Evolutionary conservation across 768 basidiomycete species (phyloP), one percentile per base, ranked within the genome.

Genomic region (Lentinula raphanica): DNA sequence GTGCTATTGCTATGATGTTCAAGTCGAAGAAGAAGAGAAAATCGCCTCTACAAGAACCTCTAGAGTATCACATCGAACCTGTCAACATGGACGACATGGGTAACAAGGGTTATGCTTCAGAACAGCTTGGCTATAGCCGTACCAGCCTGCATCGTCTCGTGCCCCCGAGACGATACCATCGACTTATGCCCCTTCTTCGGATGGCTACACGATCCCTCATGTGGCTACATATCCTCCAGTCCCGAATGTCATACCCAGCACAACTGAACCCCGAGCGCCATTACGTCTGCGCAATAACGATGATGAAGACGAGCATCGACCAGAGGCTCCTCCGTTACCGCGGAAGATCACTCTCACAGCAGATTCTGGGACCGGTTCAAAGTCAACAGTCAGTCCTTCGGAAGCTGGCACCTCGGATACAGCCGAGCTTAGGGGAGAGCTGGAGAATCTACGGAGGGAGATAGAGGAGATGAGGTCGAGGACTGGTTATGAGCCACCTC

Each of bases 401-500:
- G 54, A 56, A 46, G 29, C 45, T 56, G 23, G 25, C 1, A n/a
- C 31, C 8, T 50, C 54, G 25, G 58, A 54, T 46, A 45, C 60
- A 15, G 31, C 54, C 13, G 28, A 49, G 27, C 36, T 59, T 15
- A 55, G 58, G 29, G 49, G 36, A n/a, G 61, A 62, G 49, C 54
- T 62, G 19, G 58, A 62, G 21, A 59, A 45, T 57, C 46, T 62
- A 25, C 31, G 61, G 21, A 45, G 58, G 32, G 61, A 62, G 35
- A 62, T 62, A 59, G 58, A 59, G 32, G 58, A 62, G 28, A 59
- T 62, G 40, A 46, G 61, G 15, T 39, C 60, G 12, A 51, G 58
- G 35, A 46, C 40, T 6, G 25, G 27, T 15, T 61, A 61, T 49
- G 60, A 61, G 46, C 60, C 60, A 12, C 60, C 60, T 17, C 60